Conservation (phyloP, 2,329 filamentous ascomycete genomes). For the Pyricularia sp. region DNA sequence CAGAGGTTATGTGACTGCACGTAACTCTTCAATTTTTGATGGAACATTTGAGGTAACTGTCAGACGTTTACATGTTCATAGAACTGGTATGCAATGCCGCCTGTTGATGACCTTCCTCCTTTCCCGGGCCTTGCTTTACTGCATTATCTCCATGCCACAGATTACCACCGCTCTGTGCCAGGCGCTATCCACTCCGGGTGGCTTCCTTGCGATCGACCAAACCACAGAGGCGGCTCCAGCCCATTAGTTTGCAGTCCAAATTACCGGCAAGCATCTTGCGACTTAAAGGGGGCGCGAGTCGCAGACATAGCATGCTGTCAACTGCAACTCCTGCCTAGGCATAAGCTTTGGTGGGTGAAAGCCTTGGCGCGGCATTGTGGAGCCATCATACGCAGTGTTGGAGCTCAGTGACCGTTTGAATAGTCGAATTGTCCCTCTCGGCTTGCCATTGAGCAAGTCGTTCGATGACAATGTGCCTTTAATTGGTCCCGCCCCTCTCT, state of each 20-base stretch:
- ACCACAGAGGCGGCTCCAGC: background rate
- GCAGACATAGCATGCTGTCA: background rate
- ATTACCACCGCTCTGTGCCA: background rate
- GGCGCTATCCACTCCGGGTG: background rate
- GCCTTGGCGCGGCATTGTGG: background rate
- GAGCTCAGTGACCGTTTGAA: background rate
- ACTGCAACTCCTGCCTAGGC: background rate
- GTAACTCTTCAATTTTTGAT: background rate
- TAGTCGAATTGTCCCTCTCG: background rate
- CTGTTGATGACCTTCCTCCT: background rate
- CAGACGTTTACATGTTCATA: background rate
- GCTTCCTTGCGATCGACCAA: background rate
- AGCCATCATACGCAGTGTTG: background rate
- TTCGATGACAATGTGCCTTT: background rate
- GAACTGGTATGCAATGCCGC: background rate
- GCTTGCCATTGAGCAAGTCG: background rate
- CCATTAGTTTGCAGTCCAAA: background rate
- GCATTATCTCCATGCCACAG: background rate
- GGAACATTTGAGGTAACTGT: background rate
- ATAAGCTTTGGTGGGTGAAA: background rate
- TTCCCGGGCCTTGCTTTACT: background rate
- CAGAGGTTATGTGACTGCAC: background rate
- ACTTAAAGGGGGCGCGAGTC: background rate
- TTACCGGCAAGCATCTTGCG: background rate
- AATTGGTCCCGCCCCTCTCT: conserved; percentile 28